Base-by-base conservation (phyloP, 495 filamentous ascomycete species). In the Ramalina intermedia region DNA sequence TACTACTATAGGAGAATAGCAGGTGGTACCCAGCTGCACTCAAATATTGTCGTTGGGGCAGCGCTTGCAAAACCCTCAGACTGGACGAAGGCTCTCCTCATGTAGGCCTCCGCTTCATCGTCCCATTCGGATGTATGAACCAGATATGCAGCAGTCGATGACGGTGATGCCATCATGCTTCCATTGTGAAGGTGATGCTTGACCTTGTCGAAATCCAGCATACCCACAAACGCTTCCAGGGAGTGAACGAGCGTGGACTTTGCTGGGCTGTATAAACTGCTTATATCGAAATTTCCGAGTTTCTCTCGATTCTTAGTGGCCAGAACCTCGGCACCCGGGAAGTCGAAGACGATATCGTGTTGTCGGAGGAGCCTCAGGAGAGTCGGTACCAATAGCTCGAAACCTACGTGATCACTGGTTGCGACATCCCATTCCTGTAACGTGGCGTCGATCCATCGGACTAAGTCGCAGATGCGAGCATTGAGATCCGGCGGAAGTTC, bases 41-140 rank as follows among this genome's bases (percentile, higher is more conserved):
- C 63, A 43, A 64, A 66, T 33, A 61, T 47, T 12, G 51, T 54
- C 3, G 52, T 58, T 8, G 63, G 63, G 38, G 58, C 63, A 16
- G 60, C 61, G 47, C 42, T 49, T 2, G 63, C 55, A 39, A 61
- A 50, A 47, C 47, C 51, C 35, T 43, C 50, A 38, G 8, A 16
- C 9, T 24, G 26, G 17, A 9, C 4, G 3, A 52, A 36, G 1
- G 57, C 57, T 11, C 38, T 40, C 12, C 46, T 46, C 6, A 69
- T 48, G 43, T 66, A 69, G 5, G n/a, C 27, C 42, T 71, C 69
- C 1, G 57, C 56, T 20, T 63, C 56, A 9, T 59, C 43, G 50
- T 75, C 68, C 70, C 70, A 72, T 0, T 37, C 16, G 6, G 62
- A 55, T 3, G 55, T 33, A 50, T 69, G 45, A 45, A 68, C 70